Evolutionary conservation across 352 stramenopile species (phyloP), one percentile per base, ranked within the genome.

Genomic region (Globisporangium splendens): DNA sequence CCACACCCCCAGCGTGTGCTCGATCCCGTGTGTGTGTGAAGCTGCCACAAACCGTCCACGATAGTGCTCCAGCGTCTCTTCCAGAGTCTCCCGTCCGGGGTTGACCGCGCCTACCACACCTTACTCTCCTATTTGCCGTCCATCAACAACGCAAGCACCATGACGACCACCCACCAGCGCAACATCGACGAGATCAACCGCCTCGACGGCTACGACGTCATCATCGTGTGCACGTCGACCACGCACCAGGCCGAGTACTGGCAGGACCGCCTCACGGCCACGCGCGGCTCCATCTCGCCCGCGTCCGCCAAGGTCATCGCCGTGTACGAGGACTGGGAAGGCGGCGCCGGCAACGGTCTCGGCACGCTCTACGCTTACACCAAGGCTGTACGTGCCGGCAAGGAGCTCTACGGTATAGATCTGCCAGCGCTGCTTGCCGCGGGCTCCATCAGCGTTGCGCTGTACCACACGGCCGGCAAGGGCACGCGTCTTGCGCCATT

Each of bases 401-500:
- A 91, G 68, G 67, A 91, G 54, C 79, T 96, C 35, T 95, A 95
- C 70, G 73, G 64, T 28, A 83, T 93, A 1, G 86, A 99, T 73
- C 75, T 99, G 49, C 66, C 79, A 1, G 68, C 66, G 21, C 66
- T 96, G 38, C 75, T 99, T 12, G 74, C 70, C 11, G 55, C 72
- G 0, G 73, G 73, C 6, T 73, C 75, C 39, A 92, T 99, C 69
- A 97, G 82, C 56, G 93, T 98, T 5, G 95, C 94, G 43, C 73
- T 99, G 31, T 99, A 98, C 79, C 96, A 99, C 84, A 99, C 97
- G 21, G 97, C 97, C 10, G 97, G 97, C 65, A 99, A 99, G 73
- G 97, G 96, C 46, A 99, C 97, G 53, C 91, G 97, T 21, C 84
- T 99, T 21, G 96, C 97, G 43, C 97, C 96, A 44, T 76, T 99